Conservation (phyloP, 2,329 filamentous ascomycete genomes). For the Fusarium udum region DNA sequence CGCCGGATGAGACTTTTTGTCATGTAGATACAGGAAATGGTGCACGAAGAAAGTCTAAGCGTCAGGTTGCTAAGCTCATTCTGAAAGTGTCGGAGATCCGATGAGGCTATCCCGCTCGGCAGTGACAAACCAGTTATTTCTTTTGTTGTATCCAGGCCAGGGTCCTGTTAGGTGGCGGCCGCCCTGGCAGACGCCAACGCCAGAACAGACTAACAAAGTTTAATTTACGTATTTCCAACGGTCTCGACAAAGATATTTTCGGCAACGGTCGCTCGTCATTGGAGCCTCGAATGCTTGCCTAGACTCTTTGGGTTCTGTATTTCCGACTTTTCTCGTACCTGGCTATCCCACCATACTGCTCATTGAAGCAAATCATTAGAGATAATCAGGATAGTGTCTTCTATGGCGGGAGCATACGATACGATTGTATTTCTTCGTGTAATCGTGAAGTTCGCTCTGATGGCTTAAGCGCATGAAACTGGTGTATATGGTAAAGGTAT, state of each 20-base stretch:
- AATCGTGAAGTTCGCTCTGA: not conserved
- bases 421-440: not conserved
- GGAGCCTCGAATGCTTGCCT: no score
- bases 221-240: not conserved
- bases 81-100: not conserved
- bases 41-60: accelerated
- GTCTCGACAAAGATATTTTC: not conserved
- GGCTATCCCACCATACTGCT: accelerated
- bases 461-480: not conserved
- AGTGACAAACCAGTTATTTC: not conserved
- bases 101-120: not conserved
- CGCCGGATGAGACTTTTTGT: not conserved
- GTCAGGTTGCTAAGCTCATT: no score
- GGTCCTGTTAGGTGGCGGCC: not conserved
- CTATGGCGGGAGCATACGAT: not conserved
- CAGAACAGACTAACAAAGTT: accelerated
- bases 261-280: not conserved
- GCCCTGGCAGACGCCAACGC: not conserved
- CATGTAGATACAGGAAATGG: accelerated
- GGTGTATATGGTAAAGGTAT: no score
- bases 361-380: accelerated
- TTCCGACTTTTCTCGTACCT: not conserved
- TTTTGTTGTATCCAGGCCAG: not conserved
- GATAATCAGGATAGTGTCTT: not conserved
- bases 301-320: not conserved